These are phyloP conservation scores for Trichomonascus vanleenenianus DNA, from an alignment of 805 yeast genomes.

Conservation along the genomic window DNA sequence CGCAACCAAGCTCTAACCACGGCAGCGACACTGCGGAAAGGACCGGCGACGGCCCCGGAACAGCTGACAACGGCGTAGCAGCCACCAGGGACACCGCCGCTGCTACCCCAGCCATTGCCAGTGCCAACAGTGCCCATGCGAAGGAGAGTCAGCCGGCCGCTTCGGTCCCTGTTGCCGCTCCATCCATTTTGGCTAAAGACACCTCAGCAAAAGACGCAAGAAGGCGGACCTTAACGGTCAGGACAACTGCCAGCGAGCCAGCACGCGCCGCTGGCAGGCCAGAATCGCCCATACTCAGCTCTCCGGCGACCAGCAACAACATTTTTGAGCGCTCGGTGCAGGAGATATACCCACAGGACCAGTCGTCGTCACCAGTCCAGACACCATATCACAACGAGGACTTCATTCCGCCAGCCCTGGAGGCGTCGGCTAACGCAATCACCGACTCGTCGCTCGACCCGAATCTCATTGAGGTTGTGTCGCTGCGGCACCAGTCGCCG, in stretches of 20 bases:
- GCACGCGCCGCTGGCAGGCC: neutral
- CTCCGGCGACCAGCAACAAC: conserved; percentile 35
- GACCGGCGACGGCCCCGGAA: too few species aligned
- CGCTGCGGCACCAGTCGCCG: conserved; percentile 47
- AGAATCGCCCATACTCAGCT: neutral
- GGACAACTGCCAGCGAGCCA: neutral
- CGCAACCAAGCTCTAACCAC: neutral
- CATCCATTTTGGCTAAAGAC: neutral
- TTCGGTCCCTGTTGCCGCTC: neutral
- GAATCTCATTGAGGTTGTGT: conserved; percentile 64
- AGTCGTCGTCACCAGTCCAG: conserved; percentile 27
- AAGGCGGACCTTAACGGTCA: neutral
- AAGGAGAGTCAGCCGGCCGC: neutral
- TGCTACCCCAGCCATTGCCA: neutral
- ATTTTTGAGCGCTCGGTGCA: conserved; percentile 65
- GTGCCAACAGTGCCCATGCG: neutral
- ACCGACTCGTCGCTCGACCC: conserved; percentile 51
- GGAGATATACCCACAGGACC: conserved; percentile 34
- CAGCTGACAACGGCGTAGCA: too few species aligned
- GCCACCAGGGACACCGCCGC: too few species aligned
- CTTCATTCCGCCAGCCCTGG: conserved; percentile 73
- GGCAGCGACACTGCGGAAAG: neutral
- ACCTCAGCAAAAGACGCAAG: neutral
- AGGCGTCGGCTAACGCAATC: conserved; percentile 62
- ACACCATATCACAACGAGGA: conserved; percentile 43